A percentile compares a stretch with the other conserved stretches of the same genome.
Evolutionary conservation across 768 basidiomycete species (phyloP).

Genomic region (Grammothele lineata): DNA sequence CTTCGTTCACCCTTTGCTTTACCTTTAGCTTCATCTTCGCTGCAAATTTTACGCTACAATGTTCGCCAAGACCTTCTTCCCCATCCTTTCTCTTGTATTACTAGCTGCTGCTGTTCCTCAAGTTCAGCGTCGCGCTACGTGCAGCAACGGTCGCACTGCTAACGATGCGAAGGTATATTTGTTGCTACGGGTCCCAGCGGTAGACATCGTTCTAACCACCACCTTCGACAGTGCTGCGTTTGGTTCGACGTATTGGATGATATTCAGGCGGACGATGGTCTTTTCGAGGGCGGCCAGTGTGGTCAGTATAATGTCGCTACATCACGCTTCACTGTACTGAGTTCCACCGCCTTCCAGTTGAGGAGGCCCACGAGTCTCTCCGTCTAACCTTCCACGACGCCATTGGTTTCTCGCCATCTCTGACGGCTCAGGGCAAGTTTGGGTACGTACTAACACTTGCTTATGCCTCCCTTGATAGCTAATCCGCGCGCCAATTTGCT

Average conservation of each 20-base stretch:
- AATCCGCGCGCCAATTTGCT: too few relatives aligned
- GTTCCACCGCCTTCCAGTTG: too few relatives aligned
- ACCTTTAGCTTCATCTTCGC: too few relatives aligned
- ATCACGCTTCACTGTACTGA: neutral
- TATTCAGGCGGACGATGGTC: conserved; percentile 17
- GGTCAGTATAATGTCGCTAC: conserved; percentile 10
- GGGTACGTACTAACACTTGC: neutral
- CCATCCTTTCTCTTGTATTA: too few relatives aligned
- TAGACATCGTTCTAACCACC: too few relatives aligned
- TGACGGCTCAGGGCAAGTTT: neutral
- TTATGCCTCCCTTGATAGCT: too few relatives aligned
- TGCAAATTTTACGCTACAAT: too few relatives aligned
- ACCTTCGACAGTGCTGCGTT: neutral
- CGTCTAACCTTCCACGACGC: conserved; percentile 20
- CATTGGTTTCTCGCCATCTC: conserved; percentile 13
- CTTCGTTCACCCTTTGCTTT: too few relatives aligned
- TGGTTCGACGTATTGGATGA: conserved; percentile 35
- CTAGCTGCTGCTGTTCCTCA: too few relatives aligned
- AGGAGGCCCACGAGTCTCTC: too few relatives aligned
- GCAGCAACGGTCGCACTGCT: conserved; percentile 7
- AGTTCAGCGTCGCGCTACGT: neutral
- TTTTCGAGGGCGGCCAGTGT: conserved; percentile 32
- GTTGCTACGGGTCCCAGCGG: neutral
- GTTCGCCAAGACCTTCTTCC: too few relatives aligned
- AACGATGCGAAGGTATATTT: conserved; percentile 1